phyloP scores from a whole-genome alignment of 768 basidiomycete species.

The Suillus plorans region DNA sequence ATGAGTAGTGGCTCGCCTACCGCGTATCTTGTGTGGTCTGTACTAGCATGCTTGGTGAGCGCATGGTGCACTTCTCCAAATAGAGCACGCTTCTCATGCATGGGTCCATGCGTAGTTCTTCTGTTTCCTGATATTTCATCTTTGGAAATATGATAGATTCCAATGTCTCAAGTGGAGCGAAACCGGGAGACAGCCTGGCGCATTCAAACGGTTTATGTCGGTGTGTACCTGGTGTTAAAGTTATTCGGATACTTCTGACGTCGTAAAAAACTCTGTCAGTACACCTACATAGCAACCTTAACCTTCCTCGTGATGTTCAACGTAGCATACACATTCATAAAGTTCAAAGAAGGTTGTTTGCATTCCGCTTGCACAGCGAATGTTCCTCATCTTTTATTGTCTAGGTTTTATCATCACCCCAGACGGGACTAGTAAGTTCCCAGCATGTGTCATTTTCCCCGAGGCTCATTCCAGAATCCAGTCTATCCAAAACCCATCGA shows the following conservation, averaged over 20 bases:
- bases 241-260: conserved; percentile 9
- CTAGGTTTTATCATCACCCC: conserved; percentile 17
- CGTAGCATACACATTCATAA: conserved; percentile 59
- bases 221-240: conserved; percentile 40
- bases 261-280: conserved; percentile 40
- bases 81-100: conserved; percentile 6
- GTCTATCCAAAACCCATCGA: conserved; percentile 58
- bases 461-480: conserved; percentile 39
- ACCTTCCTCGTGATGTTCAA: conserved; percentile 66
- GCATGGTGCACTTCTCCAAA: conserved; percentile 1
- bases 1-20: conserved; percentile 78
- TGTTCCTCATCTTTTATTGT: not conserved
- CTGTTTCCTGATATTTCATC: conserved; percentile 64
- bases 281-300: conserved; percentile 76
- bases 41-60: conserved; percentile 63
- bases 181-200: conserved; percentile 74
- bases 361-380: not conserved
- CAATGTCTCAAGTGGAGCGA: conserved; percentile 69
- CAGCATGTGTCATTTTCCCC: not conserved
- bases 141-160: conserved; percentile 81
- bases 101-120: conserved; percentile 50
- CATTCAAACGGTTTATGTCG: conserved; percentile 90
- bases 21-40: conserved; percentile 75
- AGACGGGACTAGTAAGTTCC: conserved; percentile 14
- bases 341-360: conserved; percentile 66